Conservation (phyloP, 352 stramenopile genomes). For the Albugo candida region DNA sequence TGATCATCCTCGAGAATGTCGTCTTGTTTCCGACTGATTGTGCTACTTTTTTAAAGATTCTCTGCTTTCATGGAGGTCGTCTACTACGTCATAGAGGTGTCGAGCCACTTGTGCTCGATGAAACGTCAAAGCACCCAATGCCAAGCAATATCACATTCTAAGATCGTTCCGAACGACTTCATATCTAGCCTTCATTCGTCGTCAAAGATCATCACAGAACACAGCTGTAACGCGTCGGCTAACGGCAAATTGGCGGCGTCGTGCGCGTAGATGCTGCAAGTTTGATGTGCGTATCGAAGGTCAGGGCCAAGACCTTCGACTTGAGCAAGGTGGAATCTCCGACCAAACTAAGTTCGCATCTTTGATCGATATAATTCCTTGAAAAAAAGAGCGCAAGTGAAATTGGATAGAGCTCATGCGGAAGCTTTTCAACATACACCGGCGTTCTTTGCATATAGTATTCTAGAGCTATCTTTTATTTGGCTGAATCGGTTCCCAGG, state of each 20-base stretch:
- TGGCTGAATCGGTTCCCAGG: conserved; percentile 24
- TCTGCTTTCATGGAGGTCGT: conserved; percentile 1
- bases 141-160: conserved; percentile 71
- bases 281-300: conserved; percentile 59
- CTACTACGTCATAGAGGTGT: conserved; percentile 9
- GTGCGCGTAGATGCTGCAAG: conserved; percentile 36
- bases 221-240: too few relatives aligned
- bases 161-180: conserved; percentile 44
- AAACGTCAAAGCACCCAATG: conserved; percentile 56
- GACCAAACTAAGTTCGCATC: conserved; percentile 55
- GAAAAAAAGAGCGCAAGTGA: conserved; percentile 28
- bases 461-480: conserved; percentile 29
- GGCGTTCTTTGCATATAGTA: conserved; percentile 18
- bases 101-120: conserved; percentile 16
- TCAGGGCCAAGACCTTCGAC: conserved; percentile 64
- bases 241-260: conserved; percentile 51
- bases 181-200: conserved; percentile 67
- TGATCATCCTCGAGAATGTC: conserved; percentile 25
- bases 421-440: conserved; percentile 38
- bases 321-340: conserved; percentile 44
- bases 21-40: too few relatives aligned
- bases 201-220: too few relatives aligned
- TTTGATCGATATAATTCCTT: conserved; percentile 23
- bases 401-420: conserved; percentile 44
- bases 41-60: too few relatives aligned